Base-by-base conservation (phyloP, 768 basidiomycete genomes). In the Floccularia luteovirens region DNA sequence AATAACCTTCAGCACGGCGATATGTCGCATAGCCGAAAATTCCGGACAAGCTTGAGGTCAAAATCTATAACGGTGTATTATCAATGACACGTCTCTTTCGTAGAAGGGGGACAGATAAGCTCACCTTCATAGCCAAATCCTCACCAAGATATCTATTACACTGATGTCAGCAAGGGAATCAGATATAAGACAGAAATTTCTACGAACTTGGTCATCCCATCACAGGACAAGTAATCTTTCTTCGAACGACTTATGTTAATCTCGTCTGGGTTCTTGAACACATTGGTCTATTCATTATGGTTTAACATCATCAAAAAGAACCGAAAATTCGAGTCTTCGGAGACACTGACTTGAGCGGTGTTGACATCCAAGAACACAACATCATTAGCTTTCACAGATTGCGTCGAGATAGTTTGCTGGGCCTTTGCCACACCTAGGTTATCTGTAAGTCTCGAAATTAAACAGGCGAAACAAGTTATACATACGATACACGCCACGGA, bases 401-500 rank as follows among this genome's bases (percentile, higher is more conserved):
- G 53, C 3, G 59, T 63, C 44, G 66, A 67, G 23, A 81, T 49
- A 0, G 55, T 49, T 23, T 69, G 62, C 27, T 77, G 67, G 36
- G 64, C 64, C 34, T 69, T 55, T 0, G 74, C 70, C 41, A 72
- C 55, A 37, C 78, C 77, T 41, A n/a, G n/a, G n/a, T n/a, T n/a
- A n/a, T n/a, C n/a, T n/a, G n/a, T n/a, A n/a, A n/a, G 8, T 19
- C 33, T 8, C 19, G 8, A 34, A 34, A 11, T 8, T 10, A 19
- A 19, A 34, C 33, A 34, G 8, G 8, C 8, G 33, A 34, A 34
- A 30, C 27, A 19, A 34, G 10, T 40, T 20, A 20, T 6, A 60
- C 74, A 47, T 52, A 77, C 82, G 82, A 50, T 72, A 79, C 23
- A 75, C 72, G 40, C 87, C 85, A 39, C 69, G 71, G 65, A 89